Evolutionary conservation across 331 rosid genomes (phyloP).

Genomic region (Telfairia occidentalis): DNA sequence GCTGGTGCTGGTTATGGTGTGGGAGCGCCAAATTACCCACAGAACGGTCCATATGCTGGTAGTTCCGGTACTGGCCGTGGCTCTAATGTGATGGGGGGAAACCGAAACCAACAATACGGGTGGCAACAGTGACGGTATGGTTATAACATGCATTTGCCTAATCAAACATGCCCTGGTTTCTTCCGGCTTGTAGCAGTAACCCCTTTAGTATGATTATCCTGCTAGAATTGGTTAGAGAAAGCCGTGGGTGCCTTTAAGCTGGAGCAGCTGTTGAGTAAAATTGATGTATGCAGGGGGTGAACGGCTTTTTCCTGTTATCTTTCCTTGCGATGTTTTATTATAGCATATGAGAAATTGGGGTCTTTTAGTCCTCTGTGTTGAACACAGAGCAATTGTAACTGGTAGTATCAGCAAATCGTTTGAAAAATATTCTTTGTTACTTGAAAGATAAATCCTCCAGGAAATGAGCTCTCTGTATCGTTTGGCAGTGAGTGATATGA

Average conservation of each 20-base stretch:
- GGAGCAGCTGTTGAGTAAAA: neutral
- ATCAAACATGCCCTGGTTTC: neutral
- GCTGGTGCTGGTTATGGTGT: conserved; percentile 37
- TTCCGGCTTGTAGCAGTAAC: neutral
- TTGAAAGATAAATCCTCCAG: neutral
- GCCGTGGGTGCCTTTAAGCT: neutral
- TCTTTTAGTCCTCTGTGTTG: neutral
- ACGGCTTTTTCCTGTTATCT: neutral
- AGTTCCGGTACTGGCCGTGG: conserved; percentile 71
- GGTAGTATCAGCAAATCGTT: neutral
- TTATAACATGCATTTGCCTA: neutral
- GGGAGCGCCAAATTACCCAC: conserved; percentile 53
- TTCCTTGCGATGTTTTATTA: neutral
- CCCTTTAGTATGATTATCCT: neutral
- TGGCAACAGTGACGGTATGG: conserved; percentile 47
- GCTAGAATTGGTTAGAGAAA: neutral
- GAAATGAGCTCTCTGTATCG: too few species aligned
- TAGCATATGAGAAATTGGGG: neutral
- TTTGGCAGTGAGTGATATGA: too few species aligned
- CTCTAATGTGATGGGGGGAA: conserved; percentile 68
- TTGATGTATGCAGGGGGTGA: neutral
- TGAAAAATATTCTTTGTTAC: neutral
- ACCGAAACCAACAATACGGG: conserved; percentile 78
- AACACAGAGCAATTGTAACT: neutral
- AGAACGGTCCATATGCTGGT: conserved; percentile 55